phyloP scores from a whole-genome alignment of 306 rosid species.

The Alnus glutinosa region DNA sequence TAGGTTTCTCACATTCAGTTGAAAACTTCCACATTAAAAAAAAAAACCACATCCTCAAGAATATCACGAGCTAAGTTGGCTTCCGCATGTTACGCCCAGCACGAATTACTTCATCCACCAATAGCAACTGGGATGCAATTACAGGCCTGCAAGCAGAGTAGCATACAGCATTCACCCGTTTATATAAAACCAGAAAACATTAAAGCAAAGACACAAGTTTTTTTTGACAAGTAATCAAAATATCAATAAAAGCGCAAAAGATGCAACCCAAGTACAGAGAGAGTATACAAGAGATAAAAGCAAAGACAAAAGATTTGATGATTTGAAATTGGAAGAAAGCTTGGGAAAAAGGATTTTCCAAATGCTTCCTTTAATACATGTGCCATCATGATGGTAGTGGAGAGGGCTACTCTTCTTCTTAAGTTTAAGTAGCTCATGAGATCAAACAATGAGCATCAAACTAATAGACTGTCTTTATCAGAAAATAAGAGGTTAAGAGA shows the following conservation, averaged over 20 bases:
- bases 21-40: constrained; percentile 11
- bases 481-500: not conserved
- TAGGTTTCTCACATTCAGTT: not conserved
- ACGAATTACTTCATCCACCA: constrained; percentile 97
- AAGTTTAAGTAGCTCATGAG: not conserved
- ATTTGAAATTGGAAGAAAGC: not conserved
- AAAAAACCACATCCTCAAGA: not conserved
- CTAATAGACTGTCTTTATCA: not conserved
- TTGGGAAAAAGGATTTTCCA: not conserved
- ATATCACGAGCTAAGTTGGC: constrained; percentile 50
- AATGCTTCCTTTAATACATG: not conserved
- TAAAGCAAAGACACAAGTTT: not conserved
- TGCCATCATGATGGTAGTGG: not conserved
- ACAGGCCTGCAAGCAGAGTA: constrained; percentile 70
- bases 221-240: too few species aligned
- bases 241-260: too few species aligned
- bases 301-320: not conserved
- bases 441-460: not conserved
- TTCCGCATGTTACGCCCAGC: constrained; percentile 98
- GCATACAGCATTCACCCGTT: not conserved
- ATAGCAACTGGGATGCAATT: constrained; percentile 81
- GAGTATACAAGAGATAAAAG: not conserved
- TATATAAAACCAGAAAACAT: not conserved
- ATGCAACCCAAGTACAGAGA: too few species aligned
- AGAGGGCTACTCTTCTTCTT: not conserved